Evolutionary conservation across 148 eudicot genomes (phyloP).

Genomic region (Dysphania ambrosioides): DNA sequence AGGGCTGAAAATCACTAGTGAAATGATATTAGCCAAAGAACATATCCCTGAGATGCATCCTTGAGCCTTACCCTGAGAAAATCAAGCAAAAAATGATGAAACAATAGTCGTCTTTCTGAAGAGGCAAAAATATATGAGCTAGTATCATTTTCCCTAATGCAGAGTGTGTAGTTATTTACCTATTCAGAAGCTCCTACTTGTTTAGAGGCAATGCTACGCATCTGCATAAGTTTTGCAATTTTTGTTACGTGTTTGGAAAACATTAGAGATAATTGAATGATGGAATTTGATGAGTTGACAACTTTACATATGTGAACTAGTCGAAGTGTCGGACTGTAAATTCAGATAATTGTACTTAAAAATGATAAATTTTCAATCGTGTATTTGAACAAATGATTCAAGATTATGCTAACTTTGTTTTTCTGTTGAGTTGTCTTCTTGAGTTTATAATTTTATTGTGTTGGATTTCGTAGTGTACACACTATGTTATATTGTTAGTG

Average conservation of each 20-base stretch:
- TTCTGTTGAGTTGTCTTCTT: not conserved
- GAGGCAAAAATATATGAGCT: too few species aligned
- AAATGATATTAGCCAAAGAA: constrained; percentile 57
- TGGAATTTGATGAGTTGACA: too few species aligned
- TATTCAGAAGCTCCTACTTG: constrained; percentile 64
- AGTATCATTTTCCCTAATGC: too few species aligned
- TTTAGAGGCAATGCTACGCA: constrained; percentile 71
- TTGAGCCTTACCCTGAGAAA: constrained; percentile 60
- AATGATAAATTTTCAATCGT: not conserved
- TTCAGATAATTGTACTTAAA: not conserved
- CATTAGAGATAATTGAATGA: not conserved
- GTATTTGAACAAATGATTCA: not conserved
- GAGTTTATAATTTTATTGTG: not conserved
- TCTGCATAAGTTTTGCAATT: constrained; percentile 32
- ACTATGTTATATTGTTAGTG: not conserved
- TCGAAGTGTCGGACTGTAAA: too few species aligned
- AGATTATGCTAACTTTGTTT: not conserved
- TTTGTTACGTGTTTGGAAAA: not conserved
- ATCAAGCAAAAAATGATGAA: too few species aligned
- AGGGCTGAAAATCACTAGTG: constrained; percentile 70
- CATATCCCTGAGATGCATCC: constrained; percentile 72
- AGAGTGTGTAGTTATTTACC: constrained; percentile 40
- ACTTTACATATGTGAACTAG: too few species aligned
- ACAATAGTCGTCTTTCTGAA: too few species aligned
- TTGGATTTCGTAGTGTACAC: too few species aligned